Evolutionary conservation across 345 rosid genomes (phyloP), one percentile per base, ranked within the genome.

Genomic region (Viola odorata): DNA sequence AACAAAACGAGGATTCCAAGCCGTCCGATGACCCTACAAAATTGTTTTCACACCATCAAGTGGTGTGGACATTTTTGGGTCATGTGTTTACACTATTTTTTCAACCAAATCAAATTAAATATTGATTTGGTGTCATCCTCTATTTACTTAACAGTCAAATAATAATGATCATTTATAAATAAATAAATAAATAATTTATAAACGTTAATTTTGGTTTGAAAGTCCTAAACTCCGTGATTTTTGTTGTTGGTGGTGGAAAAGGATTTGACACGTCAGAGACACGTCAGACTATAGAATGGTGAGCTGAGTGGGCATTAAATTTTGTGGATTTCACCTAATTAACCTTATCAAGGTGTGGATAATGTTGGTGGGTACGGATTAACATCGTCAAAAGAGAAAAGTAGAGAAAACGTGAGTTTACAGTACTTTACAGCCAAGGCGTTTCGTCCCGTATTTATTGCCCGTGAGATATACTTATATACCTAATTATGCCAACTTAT

Each of bases 301-400:
- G 80, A 67, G 65, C 56, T 62, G 80, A 67, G 65, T 60, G 32
- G 32, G 1, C 32, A 23, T 23, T 23, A 23, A 23, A 23, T 23
- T 23, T 23, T 23, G 32, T 23, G 32, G 32, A 12, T 1, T 61
- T 15, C 61, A 62, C 71, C 76, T 58, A 65, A 64, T 65, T 53
- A 55, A 50, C 64, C 69, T 69, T 69, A 67, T 80, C 77, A 17
- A 41, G 3, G 4, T 47, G 45, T 44, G 81, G 84, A 77, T 80
- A 80, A 77, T 49, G 76, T 62, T 66, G 60, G 48, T 15, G 40
- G 66, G 47, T 51, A 39, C 60, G 45, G 2, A 23, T 23, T 23
- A 0, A 23, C 32, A 23, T 23, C 9, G 16, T 13, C 14, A 12
- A 44, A 41, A 8, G 6, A 7, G 32, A 23, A 15, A 45, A 12